Percentiles rank a stretch among this genome's conserved stretches.
Evolutionary conservation across 495 filamentous ascomycete species (phyloP).

Genomic region (Emericellopsis terricola): DNA sequence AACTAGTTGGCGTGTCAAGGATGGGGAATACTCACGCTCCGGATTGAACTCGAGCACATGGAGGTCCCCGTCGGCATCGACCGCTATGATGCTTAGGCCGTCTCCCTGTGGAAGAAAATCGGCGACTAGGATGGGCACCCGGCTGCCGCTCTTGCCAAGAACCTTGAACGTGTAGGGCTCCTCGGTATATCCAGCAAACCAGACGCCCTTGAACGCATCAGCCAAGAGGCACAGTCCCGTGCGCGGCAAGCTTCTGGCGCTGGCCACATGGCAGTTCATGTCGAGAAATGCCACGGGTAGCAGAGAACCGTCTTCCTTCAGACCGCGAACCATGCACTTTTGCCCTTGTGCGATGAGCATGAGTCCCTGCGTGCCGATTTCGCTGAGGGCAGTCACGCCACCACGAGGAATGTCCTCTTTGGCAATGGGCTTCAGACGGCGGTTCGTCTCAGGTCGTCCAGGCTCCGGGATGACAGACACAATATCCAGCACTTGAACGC

Average conservation of each 20-base stretch:
- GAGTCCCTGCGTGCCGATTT: slow-evolving; percentile 82
- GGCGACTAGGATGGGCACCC: slow-evolving; percentile 60
- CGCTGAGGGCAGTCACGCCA: slow-evolving; percentile 75
- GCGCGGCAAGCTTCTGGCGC: slow-evolving; percentile 60
- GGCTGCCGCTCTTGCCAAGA: slow-evolving; percentile 68
- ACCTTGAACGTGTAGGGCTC: slow-evolving; percentile 89
- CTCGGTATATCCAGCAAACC: slow-evolving; percentile 88
- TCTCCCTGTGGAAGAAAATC: slow-evolving; percentile 81
- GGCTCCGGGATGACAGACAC: slow-evolving; percentile 84
- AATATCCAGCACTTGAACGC: slow-evolving; percentile 80
- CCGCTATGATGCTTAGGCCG: slow-evolving; percentile 64
- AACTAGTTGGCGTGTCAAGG: not conserved
- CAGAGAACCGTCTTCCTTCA: slow-evolving; percentile 85
- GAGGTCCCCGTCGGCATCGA: slow-evolving; percentile 70
- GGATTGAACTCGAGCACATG: slow-evolving; percentile 89
- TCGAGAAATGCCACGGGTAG: slow-evolving; percentile 96
- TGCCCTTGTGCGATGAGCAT: slow-evolving; percentile 86
- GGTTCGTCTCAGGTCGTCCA: slow-evolving; percentile 63
- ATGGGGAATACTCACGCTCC: slow-evolving; percentile 36
- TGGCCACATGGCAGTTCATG: slow-evolving; percentile 78
- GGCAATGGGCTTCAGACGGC: slow-evolving; percentile 66
- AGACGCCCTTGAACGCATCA: slow-evolving; percentile 82
- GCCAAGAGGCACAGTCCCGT: slow-evolving; percentile 72
- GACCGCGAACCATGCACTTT: slow-evolving; percentile 87
- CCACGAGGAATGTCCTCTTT: slow-evolving; percentile 78